These are phyloP conservation scores for Cryptosporidium canis DNA, from an alignment of 169 alveolate genomes.

Conservation along the genomic window DNA sequence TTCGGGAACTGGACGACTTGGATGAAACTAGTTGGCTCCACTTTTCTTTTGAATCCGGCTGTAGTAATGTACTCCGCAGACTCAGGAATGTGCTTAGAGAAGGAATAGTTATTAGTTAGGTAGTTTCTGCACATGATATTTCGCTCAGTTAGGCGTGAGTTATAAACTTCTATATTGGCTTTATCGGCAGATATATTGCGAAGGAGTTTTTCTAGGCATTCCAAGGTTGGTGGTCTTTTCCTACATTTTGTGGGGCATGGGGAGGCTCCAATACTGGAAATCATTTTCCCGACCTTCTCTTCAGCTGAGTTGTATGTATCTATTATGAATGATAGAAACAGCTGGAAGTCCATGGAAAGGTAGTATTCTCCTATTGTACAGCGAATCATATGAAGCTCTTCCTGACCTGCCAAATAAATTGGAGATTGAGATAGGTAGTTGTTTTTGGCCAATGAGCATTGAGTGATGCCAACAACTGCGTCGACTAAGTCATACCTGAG, in stretches of 20 bases:
- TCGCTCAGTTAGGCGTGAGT: neutral
- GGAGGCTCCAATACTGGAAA: neutral
- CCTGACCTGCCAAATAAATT: neutral
- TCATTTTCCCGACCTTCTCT: neutral
- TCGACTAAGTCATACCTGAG: conserved; percentile 7
- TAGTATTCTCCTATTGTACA: conserved; percentile 33
- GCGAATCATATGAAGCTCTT: neutral
- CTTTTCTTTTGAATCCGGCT: neutral
- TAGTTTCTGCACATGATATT: neutral
- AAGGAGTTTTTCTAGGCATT: neutral
- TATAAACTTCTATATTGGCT: neutral
- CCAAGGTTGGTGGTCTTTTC: neutral
- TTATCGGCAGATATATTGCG: neutral
- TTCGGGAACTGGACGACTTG: neutral
- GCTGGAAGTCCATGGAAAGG: neutral
- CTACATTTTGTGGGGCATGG: neutral
- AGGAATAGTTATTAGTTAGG: neutral
- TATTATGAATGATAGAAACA: neutral
- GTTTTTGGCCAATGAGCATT: conserved; percentile 38
- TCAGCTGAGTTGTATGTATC: neutral
- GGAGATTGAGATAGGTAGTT: neutral
- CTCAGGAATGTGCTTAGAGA: conserved; percentile 14
- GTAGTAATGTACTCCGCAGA: conserved; percentile 6
- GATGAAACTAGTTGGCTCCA: neutral
- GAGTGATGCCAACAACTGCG: conserved; percentile 16